Evolutionary conservation across 2,329 filamentous ascomycete genomes (phyloP).

Genomic region (Fusarium aywerte): DNA sequence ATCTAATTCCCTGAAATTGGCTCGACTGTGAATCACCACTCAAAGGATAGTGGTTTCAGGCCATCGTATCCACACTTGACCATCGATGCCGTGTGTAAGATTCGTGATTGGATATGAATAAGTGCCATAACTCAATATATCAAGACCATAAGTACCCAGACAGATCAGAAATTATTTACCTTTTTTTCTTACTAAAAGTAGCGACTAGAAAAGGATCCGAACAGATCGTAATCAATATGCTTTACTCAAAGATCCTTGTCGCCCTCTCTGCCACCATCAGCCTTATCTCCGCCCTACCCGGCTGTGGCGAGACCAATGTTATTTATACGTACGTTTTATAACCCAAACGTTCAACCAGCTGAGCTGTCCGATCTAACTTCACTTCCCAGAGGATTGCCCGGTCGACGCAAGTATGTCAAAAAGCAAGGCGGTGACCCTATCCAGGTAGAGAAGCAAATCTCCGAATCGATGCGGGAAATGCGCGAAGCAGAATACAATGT

Average conservation of each 20-base stretch:
- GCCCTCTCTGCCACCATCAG: background rate
- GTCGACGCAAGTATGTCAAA: background rate
- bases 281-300: background rate
- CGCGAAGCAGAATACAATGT: slow-evolving; percentile 12
- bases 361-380: background rate
- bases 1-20: too few species aligned
- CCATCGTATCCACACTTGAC: too few species aligned
- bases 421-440: slow-evolving; percentile 1
- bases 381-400: background rate
- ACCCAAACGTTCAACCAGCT: accelerated
- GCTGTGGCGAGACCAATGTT: background rate
- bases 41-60: too few species aligned
- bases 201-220: too few species aligned
- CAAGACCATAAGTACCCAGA: too few species aligned
- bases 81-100: too few species aligned
- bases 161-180: too few species aligned
- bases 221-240: background rate
- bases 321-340: background rate
- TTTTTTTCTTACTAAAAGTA: too few species aligned
- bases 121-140: too few species aligned
- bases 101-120: too few species aligned
- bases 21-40: too few species aligned
- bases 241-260: background rate
- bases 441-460: background rate
- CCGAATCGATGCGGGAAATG: background rate